phyloP scores from a whole-genome alignment of 345 rosid genomes.

The Populus davidiana region DNA sequence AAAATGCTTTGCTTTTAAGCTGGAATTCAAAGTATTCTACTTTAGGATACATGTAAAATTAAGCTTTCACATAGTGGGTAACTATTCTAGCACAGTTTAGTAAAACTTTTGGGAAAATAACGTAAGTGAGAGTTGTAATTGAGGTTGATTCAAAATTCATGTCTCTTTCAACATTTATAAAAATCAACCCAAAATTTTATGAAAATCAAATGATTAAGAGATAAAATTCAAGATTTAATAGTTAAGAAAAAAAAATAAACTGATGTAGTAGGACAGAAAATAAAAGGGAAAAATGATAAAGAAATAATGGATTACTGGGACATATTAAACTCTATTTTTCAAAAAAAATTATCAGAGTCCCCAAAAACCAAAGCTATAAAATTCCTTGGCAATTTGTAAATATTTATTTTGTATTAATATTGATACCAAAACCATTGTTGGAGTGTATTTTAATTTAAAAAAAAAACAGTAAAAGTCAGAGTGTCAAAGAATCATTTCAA shows the following conservation, averaged over 20 bases:
- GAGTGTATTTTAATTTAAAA: background rate
- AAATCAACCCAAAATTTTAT: too few relatives aligned
- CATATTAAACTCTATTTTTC: too few relatives aligned
- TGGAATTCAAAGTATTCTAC: background rate
- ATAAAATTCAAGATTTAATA: too few relatives aligned
- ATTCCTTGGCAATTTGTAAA: background rate
- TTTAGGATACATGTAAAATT: background rate
- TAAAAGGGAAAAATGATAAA: rapidly evolving
- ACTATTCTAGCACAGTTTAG: too few relatives aligned
- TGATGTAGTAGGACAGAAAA: rapidly evolving
- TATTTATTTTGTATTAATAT: background rate
- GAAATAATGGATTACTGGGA: too few relatives aligned
- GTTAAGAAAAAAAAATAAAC: too few relatives aligned
- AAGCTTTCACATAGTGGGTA: background rate
- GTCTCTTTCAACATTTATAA: too few relatives aligned
- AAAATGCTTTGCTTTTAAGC: background rate
- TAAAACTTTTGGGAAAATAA: too few relatives aligned
- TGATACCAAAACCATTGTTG: background rate
- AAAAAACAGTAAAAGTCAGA: background rate
- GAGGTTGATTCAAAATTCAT: too few relatives aligned
- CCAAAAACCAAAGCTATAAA: background rate
- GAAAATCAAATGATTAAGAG: too few relatives aligned
- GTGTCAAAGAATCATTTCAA: background rate
- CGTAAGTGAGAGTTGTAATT: too few relatives aligned
- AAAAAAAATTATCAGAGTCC: background rate